Evolutionary conservation across 1,139 yeast species (phyloP).

Genomic region (Suhomyces coccinellae): DNA sequence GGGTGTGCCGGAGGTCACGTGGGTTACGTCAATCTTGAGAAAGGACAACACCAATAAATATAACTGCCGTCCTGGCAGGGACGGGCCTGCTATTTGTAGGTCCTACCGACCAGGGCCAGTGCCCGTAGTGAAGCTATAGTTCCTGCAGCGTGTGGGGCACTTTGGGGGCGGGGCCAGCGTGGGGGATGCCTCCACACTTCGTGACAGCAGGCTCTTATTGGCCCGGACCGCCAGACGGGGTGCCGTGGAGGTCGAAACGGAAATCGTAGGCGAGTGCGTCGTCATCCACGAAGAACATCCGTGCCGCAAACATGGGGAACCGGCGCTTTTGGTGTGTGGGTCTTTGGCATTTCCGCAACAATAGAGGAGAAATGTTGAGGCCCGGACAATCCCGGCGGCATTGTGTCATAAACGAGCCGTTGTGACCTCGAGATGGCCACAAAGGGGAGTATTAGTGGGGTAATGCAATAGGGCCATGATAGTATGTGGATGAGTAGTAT

Average conservation of each 20-base stretch:
- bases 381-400: too few species aligned
- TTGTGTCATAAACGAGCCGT: not conserved
- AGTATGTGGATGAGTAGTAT: too few species aligned
- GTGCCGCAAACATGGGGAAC: not conserved
- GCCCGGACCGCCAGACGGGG: too few species aligned
- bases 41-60: too few species aligned
- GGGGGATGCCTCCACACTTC: too few species aligned
- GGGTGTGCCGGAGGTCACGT: not conserved
- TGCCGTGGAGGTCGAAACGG: not conserved
- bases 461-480: too few species aligned
- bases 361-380: not conserved
- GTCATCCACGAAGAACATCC: not conserved
- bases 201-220: not conserved
- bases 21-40: not conserved
- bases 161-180: too few species aligned
- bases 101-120: too few species aligned
- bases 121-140: too few species aligned
- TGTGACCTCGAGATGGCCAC: too few species aligned
- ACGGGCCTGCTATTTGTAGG: not conserved
- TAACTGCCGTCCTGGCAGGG: not conserved
- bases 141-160: too few species aligned
- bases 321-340: not conserved
- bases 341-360: not conserved
- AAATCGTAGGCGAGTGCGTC: not conserved
- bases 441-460: too few species aligned